Base-by-base conservation (phyloP, 495 filamentous ascomycete genomes). In the Aspergillus coremiiformis region DNA sequence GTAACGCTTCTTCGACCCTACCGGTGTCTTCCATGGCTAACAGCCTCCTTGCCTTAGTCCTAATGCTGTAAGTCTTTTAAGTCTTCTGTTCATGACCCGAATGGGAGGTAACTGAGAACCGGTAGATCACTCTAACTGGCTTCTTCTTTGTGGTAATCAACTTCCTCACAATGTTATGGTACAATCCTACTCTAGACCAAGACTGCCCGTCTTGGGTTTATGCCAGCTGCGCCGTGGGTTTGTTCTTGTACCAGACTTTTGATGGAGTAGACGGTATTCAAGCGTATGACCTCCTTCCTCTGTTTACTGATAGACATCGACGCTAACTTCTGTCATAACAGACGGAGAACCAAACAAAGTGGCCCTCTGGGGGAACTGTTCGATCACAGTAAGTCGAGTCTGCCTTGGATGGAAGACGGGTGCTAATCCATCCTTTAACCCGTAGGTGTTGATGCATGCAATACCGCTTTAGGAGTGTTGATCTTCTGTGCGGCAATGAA, bases 221-320 rank as follows among this genome's bases (percentile, higher is more conserved):
- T 76, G 85, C 83, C 46, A 85, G 82, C 55, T 98, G 89, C 84
- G 83, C 94, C 19, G 71, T 86, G 42, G 93, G 93, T 2, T 69
- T 98, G 57, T 96, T 96, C 66, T 69, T 98, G 29, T 98, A 98
- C 64, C 93, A 98, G 77, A 98, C 93, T 0, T 96, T 97, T 68
- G 93, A 98, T 71, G 93, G 92, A 5, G 88, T 96, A 46, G 93
- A 98, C 72, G 93, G 93, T 39, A 81, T 88, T 30, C 93, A 98
- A 66, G 93, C 93, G 79, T 87, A 80, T 46, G 85, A 76, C 48
- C 41, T 11, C 24, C 26, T 17, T 37, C n/a, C 42, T 19, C 19
- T 45, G 29, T 42, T 49, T 47, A 42, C 49, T 47, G 26, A 42
- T 44, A 15, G 10, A 39, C 10, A 20, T 8, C 9, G 37, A 49